Conservation (phyloP, 371 early-diverging fungal genomes). For the Cokeromyces recurvatus region DNA sequence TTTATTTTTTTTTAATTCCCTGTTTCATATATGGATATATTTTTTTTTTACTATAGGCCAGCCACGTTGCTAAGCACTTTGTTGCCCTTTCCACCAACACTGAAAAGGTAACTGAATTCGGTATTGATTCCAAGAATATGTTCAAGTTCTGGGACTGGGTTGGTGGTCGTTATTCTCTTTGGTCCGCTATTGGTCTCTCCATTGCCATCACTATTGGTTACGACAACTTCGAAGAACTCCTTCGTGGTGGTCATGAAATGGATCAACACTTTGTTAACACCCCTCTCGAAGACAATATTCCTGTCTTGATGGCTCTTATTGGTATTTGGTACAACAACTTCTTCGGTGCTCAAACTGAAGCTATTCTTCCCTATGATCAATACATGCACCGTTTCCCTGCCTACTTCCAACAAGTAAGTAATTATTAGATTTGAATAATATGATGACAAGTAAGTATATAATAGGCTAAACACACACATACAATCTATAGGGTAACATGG, state of each 20-base stretch:
- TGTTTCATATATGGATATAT: constrained; percentile 1
- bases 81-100: constrained; percentile 98
- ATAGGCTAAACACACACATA: neutral
- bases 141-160: constrained; percentile 99
- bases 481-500: constrained; percentile 99
- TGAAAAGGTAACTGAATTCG: constrained; percentile 86
- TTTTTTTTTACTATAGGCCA: constrained; percentile 29
- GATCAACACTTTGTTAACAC: constrained; percentile 92
- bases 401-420: constrained; percentile 93
- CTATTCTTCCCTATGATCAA: constrained; percentile 98
- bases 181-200: constrained; percentile 98
- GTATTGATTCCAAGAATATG: constrained; percentile 92
- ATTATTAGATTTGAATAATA: neutral
- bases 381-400: constrained; percentile 96
- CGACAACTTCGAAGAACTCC: constrained; percentile 90
- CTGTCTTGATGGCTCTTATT: constrained; percentile 88
- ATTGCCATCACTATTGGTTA: constrained; percentile 95
- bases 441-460: neutral
- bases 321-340: constrained; percentile 99
- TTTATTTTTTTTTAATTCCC: constrained; percentile 2
- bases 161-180: constrained; percentile 99
- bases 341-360: constrained; percentile 91
- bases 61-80: constrained; percentile 97
- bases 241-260: constrained; percentile 95
- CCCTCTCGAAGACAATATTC: constrained; percentile 88